These are phyloP conservation scores for Tolypocladium endophyticum DNA, from an alignment of 2,329 filamentous ascomycete genomes.

Conservation along the genomic window DNA sequence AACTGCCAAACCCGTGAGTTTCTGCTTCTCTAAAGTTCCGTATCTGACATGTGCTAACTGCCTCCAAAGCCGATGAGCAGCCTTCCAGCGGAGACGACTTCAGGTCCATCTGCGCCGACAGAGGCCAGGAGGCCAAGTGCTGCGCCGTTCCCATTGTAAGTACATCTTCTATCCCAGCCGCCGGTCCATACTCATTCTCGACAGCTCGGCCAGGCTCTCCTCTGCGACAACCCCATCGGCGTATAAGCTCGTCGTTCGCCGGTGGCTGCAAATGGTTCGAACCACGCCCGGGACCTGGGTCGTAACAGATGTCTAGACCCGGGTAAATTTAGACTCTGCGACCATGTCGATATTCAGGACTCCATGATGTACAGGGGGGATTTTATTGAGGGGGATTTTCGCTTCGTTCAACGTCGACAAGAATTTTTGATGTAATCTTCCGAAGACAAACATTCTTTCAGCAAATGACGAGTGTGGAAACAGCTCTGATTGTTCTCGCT, in stretches of 20 bases:
- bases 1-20: conserved; percentile 7
- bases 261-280: neutral
- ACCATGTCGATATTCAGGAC: neutral
- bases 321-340: neutral
- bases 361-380: neutral
- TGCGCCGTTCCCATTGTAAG: conserved; percentile 7
- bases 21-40: neutral
- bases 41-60: neutral
- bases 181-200: neutral
- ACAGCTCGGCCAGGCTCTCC: neutral
- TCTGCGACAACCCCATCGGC: neutral
- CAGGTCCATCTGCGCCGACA: neutral
- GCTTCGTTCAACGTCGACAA: neutral
- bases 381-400: neutral
- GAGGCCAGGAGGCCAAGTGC: conserved; percentile 1
- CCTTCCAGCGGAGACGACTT: neutral
- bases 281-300: neutral
- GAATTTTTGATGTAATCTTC: neutral
- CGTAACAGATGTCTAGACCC: neutral
- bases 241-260: neutral
- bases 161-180: neutral
- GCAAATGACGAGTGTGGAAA: neutral
- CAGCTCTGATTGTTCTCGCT: neutral
- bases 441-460: neutral
- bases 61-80: neutral